Evolutionary conservation across 2,329 filamentous ascomycete species (phyloP).

Genomic region (Zopfia rhizophila): DNA sequence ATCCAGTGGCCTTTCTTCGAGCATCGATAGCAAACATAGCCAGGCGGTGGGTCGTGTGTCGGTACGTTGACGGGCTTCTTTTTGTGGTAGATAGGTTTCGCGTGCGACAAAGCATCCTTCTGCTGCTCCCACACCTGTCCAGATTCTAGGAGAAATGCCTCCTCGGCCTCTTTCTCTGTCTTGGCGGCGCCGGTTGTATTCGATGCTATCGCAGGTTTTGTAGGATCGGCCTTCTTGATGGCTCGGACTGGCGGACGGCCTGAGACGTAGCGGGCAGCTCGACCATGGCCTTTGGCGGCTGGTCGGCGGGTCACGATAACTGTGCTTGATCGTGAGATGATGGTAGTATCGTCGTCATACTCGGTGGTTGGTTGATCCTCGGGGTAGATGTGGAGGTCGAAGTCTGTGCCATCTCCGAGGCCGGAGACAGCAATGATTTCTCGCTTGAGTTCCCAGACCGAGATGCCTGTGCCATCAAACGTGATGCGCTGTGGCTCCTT

Average conservation of each 20-base stretch:
- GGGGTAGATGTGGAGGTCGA: slow-evolving; percentile 93
- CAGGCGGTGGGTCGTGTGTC: slow-evolving; percentile 90
- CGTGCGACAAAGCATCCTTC: slow-evolving; percentile 88
- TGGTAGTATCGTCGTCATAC: slow-evolving; percentile 97
- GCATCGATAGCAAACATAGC: slow-evolving; percentile 96
- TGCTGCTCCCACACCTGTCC: slow-evolving; percentile 93
- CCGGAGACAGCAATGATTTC: slow-evolving; percentile 97
- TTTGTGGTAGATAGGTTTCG: slow-evolving; percentile 56
- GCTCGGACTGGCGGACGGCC: slow-evolving; percentile 93
- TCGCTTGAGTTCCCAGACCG: slow-evolving; percentile 97
- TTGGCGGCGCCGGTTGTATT: slow-evolving; percentile 64
- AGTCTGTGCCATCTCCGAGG: slow-evolving; percentile 94
- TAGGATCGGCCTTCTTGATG: slow-evolving; percentile 76
- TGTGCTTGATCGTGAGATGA: slow-evolving; percentile 93
- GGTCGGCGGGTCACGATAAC: slow-evolving; percentile 90
- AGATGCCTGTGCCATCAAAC: slow-evolving; percentile 97
- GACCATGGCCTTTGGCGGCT: slow-evolving; percentile 85
- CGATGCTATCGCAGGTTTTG: slow-evolving; percentile 62
- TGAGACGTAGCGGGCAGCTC: slow-evolving; percentile 93
- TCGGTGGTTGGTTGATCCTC: slow-evolving; percentile 88
- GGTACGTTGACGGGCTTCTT: slow-evolving; percentile 80
- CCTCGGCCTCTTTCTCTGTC: slow-evolving; percentile 94
- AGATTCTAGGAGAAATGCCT: slow-evolving; percentile 89
- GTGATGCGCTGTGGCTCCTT: slow-evolving; percentile 94
- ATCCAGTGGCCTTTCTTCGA: slow-evolving; percentile 99